Evolutionary conservation across 2,329 filamentous ascomycete species (phyloP), one percentile per base, ranked within the genome.

Genomic region (Elsinoe arachidis): DNA sequence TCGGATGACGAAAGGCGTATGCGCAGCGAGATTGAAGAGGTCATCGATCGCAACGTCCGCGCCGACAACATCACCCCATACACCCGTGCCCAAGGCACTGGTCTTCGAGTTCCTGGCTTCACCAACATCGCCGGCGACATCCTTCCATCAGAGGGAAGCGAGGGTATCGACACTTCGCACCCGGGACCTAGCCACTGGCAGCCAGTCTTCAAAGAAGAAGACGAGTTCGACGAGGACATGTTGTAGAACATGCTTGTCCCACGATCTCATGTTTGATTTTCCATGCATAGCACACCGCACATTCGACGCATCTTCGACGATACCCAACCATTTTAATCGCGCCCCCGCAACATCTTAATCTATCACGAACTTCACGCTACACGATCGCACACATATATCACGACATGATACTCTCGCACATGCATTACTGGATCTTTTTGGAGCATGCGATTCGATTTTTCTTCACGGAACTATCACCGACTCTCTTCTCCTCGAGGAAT

Each of bases 1-100:
- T 90, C 85, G 1, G 93, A 99, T 62, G 93, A 97, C 57, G 92
- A 97, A 77, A 86, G 86, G 70, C 87, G 93, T 41, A 97, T 99
- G 93, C 88, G 91, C 62, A 90, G 87, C 1, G 93, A 99, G 72
- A 82, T 97, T 49, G 80, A 90, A 69, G 89, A 95, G 66, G 87
- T 92, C 15, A 82, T 96, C 68, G 79, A 86, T 69, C 91, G 87
- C 77, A 93, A 90, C 62, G 86, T 88, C 44, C 75, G 80, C 6
- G 60, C 61, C 11, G 62, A 62, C 33, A 58, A 58, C 34, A 46
- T 61, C 7, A 47, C 54, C 19, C 52, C 55, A 26, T 99, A 99
- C 74, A 88, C 90, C 21, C 85, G 93, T 60, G 85, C 83, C 14
- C 82, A 87, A 26, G 92, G 92, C 35, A 90, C 85, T 55, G 91